Evolutionary conservation across 2,329 filamentous ascomycete species (phyloP).

Genomic region (Curvularia spicifera): DNA sequence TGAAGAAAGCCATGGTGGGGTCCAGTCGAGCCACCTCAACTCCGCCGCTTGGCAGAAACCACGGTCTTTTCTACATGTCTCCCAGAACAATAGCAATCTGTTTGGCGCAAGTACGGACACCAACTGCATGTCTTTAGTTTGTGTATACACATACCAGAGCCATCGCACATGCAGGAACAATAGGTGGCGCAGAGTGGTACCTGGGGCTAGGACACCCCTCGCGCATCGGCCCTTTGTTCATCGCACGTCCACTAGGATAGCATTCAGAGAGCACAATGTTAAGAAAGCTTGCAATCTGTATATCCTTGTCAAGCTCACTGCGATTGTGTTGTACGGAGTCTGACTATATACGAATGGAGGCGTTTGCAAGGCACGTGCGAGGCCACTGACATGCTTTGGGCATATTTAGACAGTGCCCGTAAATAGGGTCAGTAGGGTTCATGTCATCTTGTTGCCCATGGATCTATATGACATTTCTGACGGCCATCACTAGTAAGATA

Average conservation of each 20-base stretch:
- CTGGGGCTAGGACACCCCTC: conserved; percentile 1
- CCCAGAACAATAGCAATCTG: conserved; percentile 27
- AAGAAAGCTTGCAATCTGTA: not conserved
- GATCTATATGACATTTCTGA: too few relatives aligned
- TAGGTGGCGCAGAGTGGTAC: not conserved
- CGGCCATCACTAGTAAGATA: too few relatives aligned
- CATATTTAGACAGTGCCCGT: not conserved
- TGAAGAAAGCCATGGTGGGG: conserved; percentile 24
- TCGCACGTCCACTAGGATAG: too few relatives aligned
- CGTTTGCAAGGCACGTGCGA: too few relatives aligned
- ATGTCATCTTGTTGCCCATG: not conserved
- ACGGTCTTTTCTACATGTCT: conserved; percentile 17
- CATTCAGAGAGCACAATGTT: not conserved
- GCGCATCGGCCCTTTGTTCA: not conserved
- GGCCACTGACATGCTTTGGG: too few relatives aligned
- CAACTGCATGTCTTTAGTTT: not conserved
- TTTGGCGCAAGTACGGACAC: conserved; percentile 3
- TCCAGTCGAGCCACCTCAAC: conserved; percentile 11
- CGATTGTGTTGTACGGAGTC: not conserved
- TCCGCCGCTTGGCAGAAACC: conserved; percentile 23
- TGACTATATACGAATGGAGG: too few relatives aligned
- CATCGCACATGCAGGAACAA: not conserved
- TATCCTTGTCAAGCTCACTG: not conserved
- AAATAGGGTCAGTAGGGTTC: not conserved
- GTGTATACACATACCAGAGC: too few relatives aligned